A percentile compares a stretch with the other conserved stretches of the same genome.
Evolutionary conservation across 148 eudicot species (phyloP).

Genomic region (Gaultheria prostrata): DNA sequence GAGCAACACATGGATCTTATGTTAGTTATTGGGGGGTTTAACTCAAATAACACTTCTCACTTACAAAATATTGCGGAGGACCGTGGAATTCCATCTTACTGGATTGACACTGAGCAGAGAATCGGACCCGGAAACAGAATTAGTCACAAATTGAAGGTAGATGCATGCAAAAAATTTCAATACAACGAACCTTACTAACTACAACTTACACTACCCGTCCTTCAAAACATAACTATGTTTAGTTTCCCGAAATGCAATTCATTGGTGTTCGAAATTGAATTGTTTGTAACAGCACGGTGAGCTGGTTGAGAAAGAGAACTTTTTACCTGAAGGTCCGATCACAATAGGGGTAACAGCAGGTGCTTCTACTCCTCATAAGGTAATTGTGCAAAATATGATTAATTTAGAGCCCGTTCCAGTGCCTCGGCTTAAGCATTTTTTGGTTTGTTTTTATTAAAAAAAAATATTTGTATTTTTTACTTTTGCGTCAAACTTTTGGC

Average conservation of each 20-base stretch:
- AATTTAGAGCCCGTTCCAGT: too few species aligned
- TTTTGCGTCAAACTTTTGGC: too few species aligned
- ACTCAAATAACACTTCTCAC: slow-evolving; percentile 92
- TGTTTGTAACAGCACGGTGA: slow-evolving; percentile 79
- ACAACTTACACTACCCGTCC: too few species aligned
- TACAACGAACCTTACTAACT: neutral
- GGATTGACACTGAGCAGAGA: slow-evolving; percentile 85
- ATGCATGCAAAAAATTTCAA: slow-evolving; percentile 12
- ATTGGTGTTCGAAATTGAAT: neutral
- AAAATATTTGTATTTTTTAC: too few species aligned
- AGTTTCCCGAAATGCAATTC: neutral
- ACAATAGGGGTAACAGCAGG: slow-evolving; percentile 86
- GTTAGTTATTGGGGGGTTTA: slow-evolving; percentile 96
- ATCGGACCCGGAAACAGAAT: slow-evolving; percentile 93
- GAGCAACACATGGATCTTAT: slow-evolving; percentile 74
- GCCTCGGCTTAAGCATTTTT: too few species aligned
- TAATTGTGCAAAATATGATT: slow-evolving; percentile 14
- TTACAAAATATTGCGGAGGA: slow-evolving; percentile 91
- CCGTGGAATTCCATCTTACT: slow-evolving; percentile 87
- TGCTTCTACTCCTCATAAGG: slow-evolving; percentile 98
- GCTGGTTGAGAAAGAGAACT: slow-evolving; percentile 88
- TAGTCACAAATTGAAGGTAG: slow-evolving; percentile 63
- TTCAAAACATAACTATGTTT: neutral
- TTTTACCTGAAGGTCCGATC: slow-evolving; percentile 81
- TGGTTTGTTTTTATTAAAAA: too few species aligned